These are phyloP conservation scores for Xerocomus brunneocitrinus DNA, from an alignment of 768 basidiomycete genomes.

Conservation along the genomic window DNA sequence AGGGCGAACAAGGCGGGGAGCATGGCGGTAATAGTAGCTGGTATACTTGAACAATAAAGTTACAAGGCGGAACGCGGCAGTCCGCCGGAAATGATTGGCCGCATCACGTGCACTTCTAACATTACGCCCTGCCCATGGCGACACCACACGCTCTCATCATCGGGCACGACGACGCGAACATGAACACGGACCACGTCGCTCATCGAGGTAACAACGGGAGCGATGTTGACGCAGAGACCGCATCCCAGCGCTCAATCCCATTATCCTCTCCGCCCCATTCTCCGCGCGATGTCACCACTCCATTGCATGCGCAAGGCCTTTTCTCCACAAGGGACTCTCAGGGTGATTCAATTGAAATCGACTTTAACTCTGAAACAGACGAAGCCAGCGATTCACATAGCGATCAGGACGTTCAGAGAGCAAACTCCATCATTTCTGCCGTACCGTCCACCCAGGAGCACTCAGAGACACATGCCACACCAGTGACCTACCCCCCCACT, in stretches of 20 bases:
- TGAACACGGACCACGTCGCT: not conserved
- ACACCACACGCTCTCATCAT: slow-evolving; percentile 2
- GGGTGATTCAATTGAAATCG: slow-evolving; percentile 48
- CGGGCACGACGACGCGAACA: slow-evolving; percentile 4
- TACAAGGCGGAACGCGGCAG: not conserved
- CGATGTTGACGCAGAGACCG: slow-evolving; percentile 67
- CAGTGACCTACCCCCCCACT: slow-evolving; percentile 59
- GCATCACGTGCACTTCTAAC: slow-evolving; percentile 17
- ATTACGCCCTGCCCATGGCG: slow-evolving; percentile 5
- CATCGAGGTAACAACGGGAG: slow-evolving; percentile 34
- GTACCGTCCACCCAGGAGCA: slow-evolving; percentile 44
- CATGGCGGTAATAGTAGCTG: slow-evolving; percentile 11
- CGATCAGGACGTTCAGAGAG: slow-evolving; percentile 29
- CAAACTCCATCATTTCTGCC: slow-evolving; percentile 50
- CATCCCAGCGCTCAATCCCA: slow-evolving; percentile 73
- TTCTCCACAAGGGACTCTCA: slow-evolving; percentile 41
- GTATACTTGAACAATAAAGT: not conserved
- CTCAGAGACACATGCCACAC: slow-evolving; percentile 30
- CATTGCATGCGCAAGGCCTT: slow-evolving; percentile 24
- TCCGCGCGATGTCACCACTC: slow-evolving; percentile 31
- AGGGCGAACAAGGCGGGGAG: slow-evolving; percentile 2
- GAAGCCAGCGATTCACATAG: slow-evolving; percentile 47
- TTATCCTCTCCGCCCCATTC: slow-evolving; percentile 63
- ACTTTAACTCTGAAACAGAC: slow-evolving; percentile 51
- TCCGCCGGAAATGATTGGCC: not conserved